Percentiles rank a stretch among this genome's conserved stretches.
Evolutionary conservation across 116 monocot species (phyloP).

Genomic region (Zostera marina): DNA sequence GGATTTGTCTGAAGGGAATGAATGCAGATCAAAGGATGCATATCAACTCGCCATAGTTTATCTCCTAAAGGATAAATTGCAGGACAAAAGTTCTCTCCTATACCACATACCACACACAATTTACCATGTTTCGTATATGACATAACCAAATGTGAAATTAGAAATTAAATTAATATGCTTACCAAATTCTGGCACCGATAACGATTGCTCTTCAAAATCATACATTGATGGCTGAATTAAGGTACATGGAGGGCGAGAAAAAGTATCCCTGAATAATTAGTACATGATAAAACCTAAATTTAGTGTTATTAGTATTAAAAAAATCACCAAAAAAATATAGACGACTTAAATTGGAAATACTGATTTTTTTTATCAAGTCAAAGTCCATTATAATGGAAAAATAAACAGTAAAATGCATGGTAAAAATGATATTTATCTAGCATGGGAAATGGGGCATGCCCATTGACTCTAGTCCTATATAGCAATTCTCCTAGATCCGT

Average conservation of each 20-base stretch:
- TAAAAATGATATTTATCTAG: no score
- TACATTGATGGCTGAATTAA: constrained; percentile 83
- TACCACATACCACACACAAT: not conserved
- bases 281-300: not conserved
- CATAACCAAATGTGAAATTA: constrained; percentile 3
- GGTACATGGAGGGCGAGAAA: constrained; percentile 77
- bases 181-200: constrained; percentile 71
- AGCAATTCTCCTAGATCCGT: no score
- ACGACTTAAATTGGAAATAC: no score
- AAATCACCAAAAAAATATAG: no score
- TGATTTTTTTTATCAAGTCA: no score
- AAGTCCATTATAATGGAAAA: no score
- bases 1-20: constrained; percentile 87
- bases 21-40: constrained; percentile 61
- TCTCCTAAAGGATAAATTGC: constrained; percentile 85
- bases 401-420: no score
- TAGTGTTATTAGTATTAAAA: not conserved
- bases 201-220: constrained; percentile 20
- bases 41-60: constrained; percentile 22
- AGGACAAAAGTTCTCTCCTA: constrained; percentile 79
- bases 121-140: not conserved
- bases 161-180: constrained; percentile 2
- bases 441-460: no score
- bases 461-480: no score
- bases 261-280: constrained; percentile 58